Evolutionary conservation across 257 asterid genomes (phyloP).

Genomic region (Solanum pimpinellifolium): DNA sequence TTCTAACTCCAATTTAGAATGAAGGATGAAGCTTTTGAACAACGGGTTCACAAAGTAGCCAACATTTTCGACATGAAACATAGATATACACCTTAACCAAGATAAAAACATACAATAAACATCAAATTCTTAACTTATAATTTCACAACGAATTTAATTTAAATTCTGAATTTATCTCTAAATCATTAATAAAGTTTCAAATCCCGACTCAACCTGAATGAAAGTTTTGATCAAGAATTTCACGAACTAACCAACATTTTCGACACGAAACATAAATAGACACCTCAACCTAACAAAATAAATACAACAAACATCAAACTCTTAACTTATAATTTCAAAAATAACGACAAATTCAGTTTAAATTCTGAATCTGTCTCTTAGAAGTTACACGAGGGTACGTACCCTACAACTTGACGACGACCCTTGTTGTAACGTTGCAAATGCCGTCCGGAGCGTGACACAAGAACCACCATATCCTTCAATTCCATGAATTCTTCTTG

Average conservation of each 20-base stretch:
- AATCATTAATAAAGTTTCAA: background rate
- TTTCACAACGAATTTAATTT: background rate
- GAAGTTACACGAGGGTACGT: background rate
- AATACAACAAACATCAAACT: background rate
- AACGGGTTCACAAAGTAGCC: background rate
- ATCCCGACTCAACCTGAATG: background rate
- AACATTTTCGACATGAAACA: background rate
- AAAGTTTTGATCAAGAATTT: background rate
- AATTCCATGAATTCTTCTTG: conserved; percentile 23
- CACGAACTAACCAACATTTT: background rate
- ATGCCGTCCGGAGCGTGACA: conserved; percentile 72
- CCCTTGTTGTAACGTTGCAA: conserved; percentile 73
- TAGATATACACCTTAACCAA: background rate
- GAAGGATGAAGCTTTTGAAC: background rate
- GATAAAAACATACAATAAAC: background rate
- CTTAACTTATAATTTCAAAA: background rate
- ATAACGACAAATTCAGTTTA: background rate
- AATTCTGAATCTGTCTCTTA: background rate
- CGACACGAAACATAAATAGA: background rate
- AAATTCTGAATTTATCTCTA: background rate
- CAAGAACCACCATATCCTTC: conserved; percentile 58
- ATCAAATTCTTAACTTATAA: background rate
- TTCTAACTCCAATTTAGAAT: accelerated
- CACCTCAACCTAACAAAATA: background rate
- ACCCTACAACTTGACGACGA: conserved; percentile 93